These are phyloP conservation scores for Aechmea fasciata DNA, from an alignment of 176 grass and related monocot species.

Conservation along the genomic window DNA sequence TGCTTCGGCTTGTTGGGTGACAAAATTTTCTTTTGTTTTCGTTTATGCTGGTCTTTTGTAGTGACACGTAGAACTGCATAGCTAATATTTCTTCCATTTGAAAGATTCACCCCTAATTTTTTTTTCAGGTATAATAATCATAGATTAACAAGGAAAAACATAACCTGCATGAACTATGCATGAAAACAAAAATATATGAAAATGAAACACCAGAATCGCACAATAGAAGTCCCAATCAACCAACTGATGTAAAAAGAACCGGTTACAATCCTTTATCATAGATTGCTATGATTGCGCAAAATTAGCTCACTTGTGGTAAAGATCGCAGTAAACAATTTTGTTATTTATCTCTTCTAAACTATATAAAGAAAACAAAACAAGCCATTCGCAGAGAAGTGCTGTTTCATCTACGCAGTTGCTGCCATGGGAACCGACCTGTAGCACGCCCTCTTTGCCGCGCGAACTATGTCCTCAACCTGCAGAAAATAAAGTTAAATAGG, in stretches of 20 bases:
- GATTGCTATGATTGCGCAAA: background rate
- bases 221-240: background rate
- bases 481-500: background rate
- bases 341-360: background rate
- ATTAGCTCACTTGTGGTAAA: background rate
- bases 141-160: no score
- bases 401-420: conserved; percentile 41
- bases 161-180: no score
- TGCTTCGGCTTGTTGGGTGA: no score
- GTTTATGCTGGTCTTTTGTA: no score
- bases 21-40: no score
- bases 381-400: background rate
- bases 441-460: conserved; percentile 78
- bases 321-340: background rate
- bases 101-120: no score
- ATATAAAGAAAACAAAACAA: background rate
- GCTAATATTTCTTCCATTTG: no score
- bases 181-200: no score
- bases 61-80: no score
- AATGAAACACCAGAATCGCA: no score
- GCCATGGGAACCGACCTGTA: conserved; percentile 69
- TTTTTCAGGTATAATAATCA: no score
- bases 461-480: conserved; percentile 88
- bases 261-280: background rate
- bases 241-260: background rate